phyloP scores from a whole-genome alignment of 768 basidiomycete species.

The Trametes villosa region DNA sequence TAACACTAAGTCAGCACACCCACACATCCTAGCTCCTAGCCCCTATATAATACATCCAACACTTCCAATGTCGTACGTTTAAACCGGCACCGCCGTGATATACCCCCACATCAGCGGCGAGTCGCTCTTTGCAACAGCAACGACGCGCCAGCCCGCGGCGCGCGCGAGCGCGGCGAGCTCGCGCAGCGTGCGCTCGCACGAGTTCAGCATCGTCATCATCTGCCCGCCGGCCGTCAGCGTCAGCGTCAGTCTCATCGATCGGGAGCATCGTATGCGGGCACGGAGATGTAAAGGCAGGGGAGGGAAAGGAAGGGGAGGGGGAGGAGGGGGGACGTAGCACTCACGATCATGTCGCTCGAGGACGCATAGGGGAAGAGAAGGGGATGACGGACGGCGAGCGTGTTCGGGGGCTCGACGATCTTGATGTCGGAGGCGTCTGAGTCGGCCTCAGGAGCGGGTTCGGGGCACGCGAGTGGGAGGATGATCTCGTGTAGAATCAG shows the following conservation, averaged over 20 bases:
- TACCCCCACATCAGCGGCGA: slow-evolving; percentile 59
- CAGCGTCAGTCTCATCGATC: neutral
- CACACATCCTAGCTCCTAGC: too few species aligned
- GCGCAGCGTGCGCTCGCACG: slow-evolving; percentile 69
- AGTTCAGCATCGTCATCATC: slow-evolving; percentile 73
- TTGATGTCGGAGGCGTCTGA: neutral
- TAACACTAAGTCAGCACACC: too few species aligned
- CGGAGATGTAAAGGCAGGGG: too few species aligned
- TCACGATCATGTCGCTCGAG: slow-evolving; percentile 14
- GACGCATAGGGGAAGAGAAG: neutral
- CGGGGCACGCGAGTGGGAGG: slow-evolving; percentile 11
- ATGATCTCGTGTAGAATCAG: slow-evolving; percentile 11
- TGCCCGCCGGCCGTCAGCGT: slow-evolving; percentile 41
- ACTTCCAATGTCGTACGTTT: too few species aligned
- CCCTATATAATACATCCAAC: too few species aligned
- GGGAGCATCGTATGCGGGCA: too few species aligned
- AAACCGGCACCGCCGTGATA: too few species aligned
- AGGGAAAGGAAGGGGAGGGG: neutral
- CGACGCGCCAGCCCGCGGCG: slow-evolving; percentile 70
- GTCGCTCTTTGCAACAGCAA: slow-evolving; percentile 61
- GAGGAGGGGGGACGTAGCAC: neutral
- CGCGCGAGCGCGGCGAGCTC: slow-evolving; percentile 57
- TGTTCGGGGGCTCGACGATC: too few species aligned
- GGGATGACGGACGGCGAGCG: too few species aligned
- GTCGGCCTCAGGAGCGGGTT: neutral